Conservation (phyloP, 306 rosid species). For the Aeschynomene evenia region DNA sequence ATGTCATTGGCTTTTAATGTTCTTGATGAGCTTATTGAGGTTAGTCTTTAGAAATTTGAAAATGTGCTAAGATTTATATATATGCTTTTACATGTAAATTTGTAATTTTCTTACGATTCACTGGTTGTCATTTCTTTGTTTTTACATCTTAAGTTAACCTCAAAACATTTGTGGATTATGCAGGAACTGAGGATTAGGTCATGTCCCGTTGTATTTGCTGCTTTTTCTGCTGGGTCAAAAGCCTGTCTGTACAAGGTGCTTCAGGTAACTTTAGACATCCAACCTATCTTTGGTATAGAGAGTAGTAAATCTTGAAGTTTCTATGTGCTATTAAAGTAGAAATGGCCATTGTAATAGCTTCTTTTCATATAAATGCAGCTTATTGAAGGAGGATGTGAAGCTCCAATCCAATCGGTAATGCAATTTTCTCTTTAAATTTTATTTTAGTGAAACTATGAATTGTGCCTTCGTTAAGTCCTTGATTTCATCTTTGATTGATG, state of each 20-base stretch:
- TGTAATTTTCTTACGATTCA: background rate
- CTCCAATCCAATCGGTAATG: conserved; percentile 65
- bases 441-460: background rate
- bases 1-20: conserved; percentile 70
- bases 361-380: conserved; percentile 58
- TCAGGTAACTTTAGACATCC: conserved; percentile 53
- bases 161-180: conserved; percentile 30
- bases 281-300: conserved; percentile 14
- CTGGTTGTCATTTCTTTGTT: conserved; percentile 4
- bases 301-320: conserved; percentile 20
- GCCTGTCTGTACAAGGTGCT: conserved; percentile 84
- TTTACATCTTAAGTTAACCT: conserved; percentile 15
- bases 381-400: conserved; percentile 71
- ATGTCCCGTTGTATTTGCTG: conserved; percentile 80
- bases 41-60: conserved; percentile 37
- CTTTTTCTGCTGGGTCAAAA: conserved; percentile 84
- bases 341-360: conserved; percentile 19
- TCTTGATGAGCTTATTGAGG: conserved; percentile 89
- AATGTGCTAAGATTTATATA: conserved; percentile 24
- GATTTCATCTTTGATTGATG: conserved; percentile 7
- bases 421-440: background rate
- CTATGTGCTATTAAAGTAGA: conserved; percentile 15
- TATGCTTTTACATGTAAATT: conserved; percentile 11
- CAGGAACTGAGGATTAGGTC: conserved; percentile 75
- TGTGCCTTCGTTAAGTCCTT: background rate